phyloP scores from a whole-genome alignment of 495 filamentous ascomycete genomes.

The Trichoderma orchidacearum region DNA sequence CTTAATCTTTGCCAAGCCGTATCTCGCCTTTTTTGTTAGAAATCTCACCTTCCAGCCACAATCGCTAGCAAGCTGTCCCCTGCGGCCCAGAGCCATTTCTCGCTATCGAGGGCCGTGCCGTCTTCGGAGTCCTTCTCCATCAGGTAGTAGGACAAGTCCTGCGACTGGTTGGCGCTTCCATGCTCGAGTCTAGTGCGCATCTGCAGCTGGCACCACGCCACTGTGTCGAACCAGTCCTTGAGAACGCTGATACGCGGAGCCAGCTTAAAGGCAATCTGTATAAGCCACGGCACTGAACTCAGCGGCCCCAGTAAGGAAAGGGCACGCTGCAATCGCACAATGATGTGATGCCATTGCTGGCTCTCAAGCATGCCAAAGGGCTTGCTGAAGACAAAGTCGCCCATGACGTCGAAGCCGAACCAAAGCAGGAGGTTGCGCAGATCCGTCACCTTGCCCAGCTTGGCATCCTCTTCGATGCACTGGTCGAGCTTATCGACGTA shows the following conservation, averaged over 20 bases:
- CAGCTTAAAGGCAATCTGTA: conserved; percentile 14
- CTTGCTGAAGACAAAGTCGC: conserved; percentile 48
- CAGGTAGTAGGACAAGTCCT: neutral
- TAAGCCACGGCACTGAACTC: conserved; percentile 24
- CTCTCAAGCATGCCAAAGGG: conserved; percentile 46
- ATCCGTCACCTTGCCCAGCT: conserved; percentile 16
- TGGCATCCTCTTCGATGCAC: conserved; percentile 11
- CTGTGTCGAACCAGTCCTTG: conserved; percentile 16
- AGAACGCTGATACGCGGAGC: conserved; percentile 15
- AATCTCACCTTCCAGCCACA: conserved; percentile 2
- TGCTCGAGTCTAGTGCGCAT: conserved; percentile 18
- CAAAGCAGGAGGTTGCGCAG: conserved; percentile 39
- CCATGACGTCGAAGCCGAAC: conserved; percentile 45
- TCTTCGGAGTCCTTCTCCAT: neutral
- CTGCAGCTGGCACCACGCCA: conserved; percentile 16
- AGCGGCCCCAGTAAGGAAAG: conserved; percentile 21
- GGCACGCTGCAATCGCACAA: conserved; percentile 14
- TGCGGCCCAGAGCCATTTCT: neutral
- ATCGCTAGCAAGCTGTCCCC: conserved; percentile 3
- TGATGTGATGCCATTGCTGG: conserved; percentile 5
- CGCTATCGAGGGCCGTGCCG: neutral
- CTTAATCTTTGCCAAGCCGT: neutral
- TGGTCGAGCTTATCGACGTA: conserved; percentile 10
- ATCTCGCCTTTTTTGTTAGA: conserved; percentile 1
- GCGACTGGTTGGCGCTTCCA: neutral